These are phyloP conservation scores for Przewalskia tangutica DNA, from an alignment of 257 asterid genomes.

Conservation along the genomic window DNA sequence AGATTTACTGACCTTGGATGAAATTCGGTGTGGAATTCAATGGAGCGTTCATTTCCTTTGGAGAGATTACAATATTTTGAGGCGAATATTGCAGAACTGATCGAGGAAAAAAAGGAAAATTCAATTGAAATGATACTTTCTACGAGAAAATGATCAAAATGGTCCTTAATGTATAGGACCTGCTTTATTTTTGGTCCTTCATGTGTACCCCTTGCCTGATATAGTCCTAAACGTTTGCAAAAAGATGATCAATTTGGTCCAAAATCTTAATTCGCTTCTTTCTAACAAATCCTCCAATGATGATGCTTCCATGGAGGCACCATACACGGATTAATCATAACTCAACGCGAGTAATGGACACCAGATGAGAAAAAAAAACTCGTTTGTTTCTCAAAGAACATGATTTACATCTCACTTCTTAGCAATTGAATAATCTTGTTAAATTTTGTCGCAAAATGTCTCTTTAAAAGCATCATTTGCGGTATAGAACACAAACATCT, in stretches of 20 bases:
- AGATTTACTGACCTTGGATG: neutral
- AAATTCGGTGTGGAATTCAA: neutral
- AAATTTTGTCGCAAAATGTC: neutral
- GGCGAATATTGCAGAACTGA: neutral
- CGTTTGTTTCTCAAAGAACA: neutral
- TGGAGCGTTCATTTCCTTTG: constrained; percentile 8
- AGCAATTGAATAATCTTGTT: neutral
- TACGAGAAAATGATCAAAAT: neutral
- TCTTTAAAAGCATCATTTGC: neutral
- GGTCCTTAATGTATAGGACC: neutral
- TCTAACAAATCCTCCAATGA: neutral
- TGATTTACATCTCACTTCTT: neutral
- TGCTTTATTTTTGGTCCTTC: neutral
- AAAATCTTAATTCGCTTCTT: neutral
- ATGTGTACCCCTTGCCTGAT: neutral
- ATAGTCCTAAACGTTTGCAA: neutral
- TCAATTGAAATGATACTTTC: neutral
- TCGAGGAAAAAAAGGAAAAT: neutral
- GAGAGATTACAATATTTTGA: neutral
- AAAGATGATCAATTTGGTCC: neutral
- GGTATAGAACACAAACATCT: neutral
- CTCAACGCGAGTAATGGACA: neutral
- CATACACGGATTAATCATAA: neutral
- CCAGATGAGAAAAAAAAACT: no score
- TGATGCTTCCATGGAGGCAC: neutral